Percentiles rank a stretch among this genome's conserved stretches.
phyloP scores from a whole-genome alignment of 2,329 filamentous ascomycete genomes.

The Decorospora gaudefroyi region DNA sequence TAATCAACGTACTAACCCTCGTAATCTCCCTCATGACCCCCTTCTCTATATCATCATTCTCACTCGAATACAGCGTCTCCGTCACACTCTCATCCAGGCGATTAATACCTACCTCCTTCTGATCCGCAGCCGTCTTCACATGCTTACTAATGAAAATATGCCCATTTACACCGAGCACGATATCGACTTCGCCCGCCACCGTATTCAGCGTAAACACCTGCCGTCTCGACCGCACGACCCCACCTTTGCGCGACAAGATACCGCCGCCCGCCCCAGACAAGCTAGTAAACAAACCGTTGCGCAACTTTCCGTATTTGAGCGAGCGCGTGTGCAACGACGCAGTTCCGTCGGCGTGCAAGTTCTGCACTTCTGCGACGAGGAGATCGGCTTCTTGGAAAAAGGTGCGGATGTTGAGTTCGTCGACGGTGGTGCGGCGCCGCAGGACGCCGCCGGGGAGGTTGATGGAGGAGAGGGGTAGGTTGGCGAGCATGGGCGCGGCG shows the following conservation, averaged over 20 bases:
- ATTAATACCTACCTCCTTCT: constrained; percentile 68
- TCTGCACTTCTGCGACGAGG: constrained; percentile 92
- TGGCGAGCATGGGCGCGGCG: constrained; percentile 80
- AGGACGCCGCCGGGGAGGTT: constrained; percentile 94
- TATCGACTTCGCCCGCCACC: constrained; percentile 72
- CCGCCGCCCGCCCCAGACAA: constrained; percentile 78
- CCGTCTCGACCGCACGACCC: constrained; percentile 79
- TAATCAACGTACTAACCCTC: constrained; percentile 77
- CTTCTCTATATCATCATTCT: constrained; percentile 82
- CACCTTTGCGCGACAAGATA: constrained; percentile 57
- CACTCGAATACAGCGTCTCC: constrained; percentile 86
- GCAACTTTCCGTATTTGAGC: constrained; percentile 91
- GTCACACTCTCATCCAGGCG: constrained; percentile 86
- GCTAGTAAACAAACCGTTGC: constrained; percentile 87
- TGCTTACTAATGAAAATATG: constrained; percentile 96
- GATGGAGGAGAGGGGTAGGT: constrained; percentile 83
- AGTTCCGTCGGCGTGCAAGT: constrained; percentile 80
- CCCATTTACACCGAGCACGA: constrained; percentile 91
- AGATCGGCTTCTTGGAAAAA: constrained; percentile 97
- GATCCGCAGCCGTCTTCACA: constrained; percentile 62
- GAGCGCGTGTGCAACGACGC: constrained; percentile 88
- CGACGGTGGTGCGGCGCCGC: constrained; percentile 87
- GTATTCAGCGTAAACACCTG: constrained; percentile 78
- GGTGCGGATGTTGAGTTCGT: constrained; percentile 95
- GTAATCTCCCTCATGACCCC: constrained; percentile 87